Evolutionary conservation across 73 alveolate genomes (phyloP).

Genomic region (Paramecium pentaurelia): DNA sequence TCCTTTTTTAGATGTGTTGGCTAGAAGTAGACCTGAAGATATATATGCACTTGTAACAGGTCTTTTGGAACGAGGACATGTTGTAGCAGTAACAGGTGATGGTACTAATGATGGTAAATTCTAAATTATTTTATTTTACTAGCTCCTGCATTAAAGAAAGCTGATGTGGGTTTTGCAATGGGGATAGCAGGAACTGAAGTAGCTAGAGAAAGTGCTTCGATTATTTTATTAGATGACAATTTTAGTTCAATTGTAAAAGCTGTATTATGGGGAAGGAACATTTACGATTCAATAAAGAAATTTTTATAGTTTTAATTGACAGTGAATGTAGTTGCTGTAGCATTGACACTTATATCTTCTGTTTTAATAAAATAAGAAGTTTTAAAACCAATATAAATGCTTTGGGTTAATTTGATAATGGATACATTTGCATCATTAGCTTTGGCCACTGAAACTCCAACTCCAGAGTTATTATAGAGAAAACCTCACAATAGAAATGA

Average conservation of each 20-base stretch:
- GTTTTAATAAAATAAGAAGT: conserved; percentile 80
- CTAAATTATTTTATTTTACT: not conserved
- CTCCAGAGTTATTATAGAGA: conserved; percentile 73
- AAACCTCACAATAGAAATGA: conserved; percentile 84
- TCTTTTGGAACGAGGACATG: conserved; percentile 78
- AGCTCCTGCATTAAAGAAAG: conserved; percentile 64
- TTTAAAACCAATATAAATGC: conserved; percentile 84
- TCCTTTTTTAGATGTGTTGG: conserved; percentile 78
- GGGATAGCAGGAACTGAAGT: conserved; percentile 94
- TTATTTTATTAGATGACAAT: conserved; percentile 87
- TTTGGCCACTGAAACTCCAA: conserved; percentile 93
- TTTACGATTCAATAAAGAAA: conserved; percentile 86
- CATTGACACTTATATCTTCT: conserved; percentile 76
- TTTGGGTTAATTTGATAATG: conserved; percentile 90
- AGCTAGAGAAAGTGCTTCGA: conserved; percentile 91
- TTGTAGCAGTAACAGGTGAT: conserved; percentile 97
- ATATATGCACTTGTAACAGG: conserved; percentile 90
- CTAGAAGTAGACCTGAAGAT: conserved; percentile 91
- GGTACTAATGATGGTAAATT: conserved; percentile 59
- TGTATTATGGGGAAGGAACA: conserved; percentile 89
- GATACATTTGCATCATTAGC: conserved; percentile 88
- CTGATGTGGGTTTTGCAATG: conserved; percentile 93
- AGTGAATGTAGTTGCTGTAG: conserved; percentile 82
- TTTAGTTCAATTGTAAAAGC: conserved; percentile 89
- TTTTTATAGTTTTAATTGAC: conserved; percentile 86